These are phyloP conservation scores for Cyberlindnera samutprakarnensis DNA, from an alignment of 805 yeast species.

Conservation along the genomic window DNA sequence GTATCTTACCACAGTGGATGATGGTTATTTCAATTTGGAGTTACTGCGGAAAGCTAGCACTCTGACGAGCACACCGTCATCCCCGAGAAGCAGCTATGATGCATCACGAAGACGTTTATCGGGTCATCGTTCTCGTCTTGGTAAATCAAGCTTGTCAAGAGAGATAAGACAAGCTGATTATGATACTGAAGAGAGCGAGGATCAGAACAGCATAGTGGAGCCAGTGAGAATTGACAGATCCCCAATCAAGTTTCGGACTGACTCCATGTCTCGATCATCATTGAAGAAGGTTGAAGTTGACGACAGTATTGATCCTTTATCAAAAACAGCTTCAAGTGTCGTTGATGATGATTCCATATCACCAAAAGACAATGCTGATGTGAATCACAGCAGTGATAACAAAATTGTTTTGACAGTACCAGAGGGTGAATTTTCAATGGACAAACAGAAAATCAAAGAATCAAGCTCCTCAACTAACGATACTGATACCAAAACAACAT, in stretches of 20 bases:
- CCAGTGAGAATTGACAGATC: constrained; percentile 4
- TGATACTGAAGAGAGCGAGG: constrained; percentile 11
- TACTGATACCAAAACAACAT: constrained; percentile 12
- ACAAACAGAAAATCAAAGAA: constrained; percentile 5
- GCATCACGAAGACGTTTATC: constrained; percentile 7
- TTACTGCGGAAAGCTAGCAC: constrained; percentile 33
- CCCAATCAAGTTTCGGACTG: constrained; percentile 14
- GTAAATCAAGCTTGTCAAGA: constrained; percentile 19
- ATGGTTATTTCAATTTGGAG: constrained; percentile 53
- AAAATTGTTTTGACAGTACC: constrained; percentile 9
- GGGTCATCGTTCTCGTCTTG: constrained; percentile 8
- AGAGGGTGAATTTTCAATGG: constrained; percentile 15
- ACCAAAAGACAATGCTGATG: not conserved
- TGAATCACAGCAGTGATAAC: not conserved
- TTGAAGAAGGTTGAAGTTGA: constrained; percentile 9
- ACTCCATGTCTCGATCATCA: constrained; percentile 10
- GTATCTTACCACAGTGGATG: constrained; percentile 53
- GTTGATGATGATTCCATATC: constrained; percentile 9
- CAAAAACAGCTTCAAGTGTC: not conserved
- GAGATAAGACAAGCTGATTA: constrained; percentile 21
- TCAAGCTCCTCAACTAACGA: constrained; percentile 14
- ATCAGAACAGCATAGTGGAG: constrained; percentile 4
- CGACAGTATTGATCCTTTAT: constrained; percentile 16
- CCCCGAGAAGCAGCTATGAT: constrained; percentile 8
- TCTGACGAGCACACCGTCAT: not conserved